These are phyloP conservation scores for Hemerocallis citrina DNA, from an alignment of 106 monocot genomes.

Conservation along the genomic window DNA sequence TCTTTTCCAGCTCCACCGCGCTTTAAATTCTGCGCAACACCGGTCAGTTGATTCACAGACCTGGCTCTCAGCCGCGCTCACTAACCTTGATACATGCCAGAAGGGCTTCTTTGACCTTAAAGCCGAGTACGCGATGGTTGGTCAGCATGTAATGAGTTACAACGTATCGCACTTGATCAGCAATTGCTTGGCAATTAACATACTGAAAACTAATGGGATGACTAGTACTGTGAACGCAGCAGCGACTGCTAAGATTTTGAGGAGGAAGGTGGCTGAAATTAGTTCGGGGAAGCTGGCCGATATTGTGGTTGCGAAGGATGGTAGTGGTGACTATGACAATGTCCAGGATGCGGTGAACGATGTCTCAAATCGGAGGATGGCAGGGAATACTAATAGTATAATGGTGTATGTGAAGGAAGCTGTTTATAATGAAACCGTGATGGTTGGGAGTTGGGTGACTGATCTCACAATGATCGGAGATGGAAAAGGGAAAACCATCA, in stretches of 20 bases:
- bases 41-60: constrained; percentile 34
- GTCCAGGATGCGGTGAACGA: constrained; percentile 31
- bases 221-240: too few relatives aligned
- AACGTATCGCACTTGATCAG: constrained; percentile 60
- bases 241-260: too few relatives aligned
- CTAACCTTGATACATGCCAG: constrained; percentile 48
- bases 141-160: constrained; percentile 22
- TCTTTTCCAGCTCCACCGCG: constrained; percentile 59
- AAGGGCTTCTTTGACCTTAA: constrained; percentile 33
- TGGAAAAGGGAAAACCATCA: constrained; percentile 52
- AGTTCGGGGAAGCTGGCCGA: constrained; percentile 21
- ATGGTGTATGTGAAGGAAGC: constrained; percentile 64
- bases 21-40: constrained; percentile 3
- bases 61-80: constrained; percentile 69
- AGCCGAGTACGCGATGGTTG: constrained; percentile 12
- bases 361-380: constrained; percentile 5
- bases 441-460: constrained; percentile 27
- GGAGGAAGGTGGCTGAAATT: not conserved
- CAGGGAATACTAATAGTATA: constrained; percentile 3
- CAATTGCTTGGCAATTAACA: constrained; percentile 63
- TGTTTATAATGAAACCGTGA: constrained; percentile 43
- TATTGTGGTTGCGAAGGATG: constrained; percentile 48
- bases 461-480: constrained; percentile 50
- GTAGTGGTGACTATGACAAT: constrained; percentile 38
- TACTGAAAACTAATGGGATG: not conserved